Base-by-base conservation (phyloP, 805 yeast species). In the Candida broadrunensis region DNA sequence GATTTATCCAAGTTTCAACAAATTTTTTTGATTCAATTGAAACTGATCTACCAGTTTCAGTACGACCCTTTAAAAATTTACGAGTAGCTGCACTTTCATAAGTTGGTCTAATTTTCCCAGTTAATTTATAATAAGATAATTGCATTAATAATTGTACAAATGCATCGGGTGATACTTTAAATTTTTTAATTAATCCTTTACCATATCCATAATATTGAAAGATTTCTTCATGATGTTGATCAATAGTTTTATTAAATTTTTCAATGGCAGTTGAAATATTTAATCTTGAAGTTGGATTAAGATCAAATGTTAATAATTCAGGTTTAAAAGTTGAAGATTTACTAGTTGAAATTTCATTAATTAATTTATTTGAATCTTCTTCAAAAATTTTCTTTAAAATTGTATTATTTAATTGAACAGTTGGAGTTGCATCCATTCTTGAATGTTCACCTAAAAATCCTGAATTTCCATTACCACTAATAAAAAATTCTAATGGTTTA, bases 361-460 rank as follows among this genome's bases (percentile, higher is more conserved):
- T 32, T 16, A 70, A 56, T 4, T 43, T 49, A 12, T 46, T 45
- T 1, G 73, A 68, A 41, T 78, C 66, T 55, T 77, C 73, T 35
- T 43, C 33, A 42, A 61, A 46, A 42, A 90, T 64, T 50, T 79
- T 75, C 39, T 73, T 73, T 48, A 81, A 73, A 30, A 91, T 73
- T 56, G 73, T 81, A 65, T 88, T 88, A 63, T 91, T 91, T 68
- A 91, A 69, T 49, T 88, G 81, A 55, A 88, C 80, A 23, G 96
- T 91, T 58, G 97, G 96, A 8, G 97, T 88, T 47, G 98, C 99
- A 64, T 91, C 99, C 98, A 91, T 91, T 72, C 80, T 85, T 17
- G 97, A 88, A 71, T 91, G 99, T 70, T 91, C 99, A 47, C 96
- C 97, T 58, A 89, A 67, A 70, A 90, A 91, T 1, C 97, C 98